A percentile compares a stretch with the other conserved stretches of the same genome.
Evolutionary conservation across 192 early-diverging fungal species (phyloP).

Genomic region (Mycoemilia scoparia): DNA sequence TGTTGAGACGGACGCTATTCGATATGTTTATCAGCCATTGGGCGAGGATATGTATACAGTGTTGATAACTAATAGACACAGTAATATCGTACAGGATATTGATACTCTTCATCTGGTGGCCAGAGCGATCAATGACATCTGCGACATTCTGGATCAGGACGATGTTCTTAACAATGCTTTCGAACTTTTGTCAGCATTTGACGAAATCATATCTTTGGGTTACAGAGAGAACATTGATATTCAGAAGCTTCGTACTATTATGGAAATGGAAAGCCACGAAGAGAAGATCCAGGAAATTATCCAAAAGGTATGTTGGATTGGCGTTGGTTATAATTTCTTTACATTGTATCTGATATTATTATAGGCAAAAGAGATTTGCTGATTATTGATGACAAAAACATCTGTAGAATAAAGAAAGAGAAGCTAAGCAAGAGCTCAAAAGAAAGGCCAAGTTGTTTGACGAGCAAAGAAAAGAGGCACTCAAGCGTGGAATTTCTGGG

Average conservation of each 20-base stretch:
- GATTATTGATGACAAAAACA: slow-evolving; percentile 8
- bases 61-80: slow-evolving; percentile 87
- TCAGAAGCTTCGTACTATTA: slow-evolving; percentile 79
- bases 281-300: slow-evolving; percentile 95
- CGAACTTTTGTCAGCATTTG: slow-evolving; percentile 81
- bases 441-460: slow-evolving; percentile 82
- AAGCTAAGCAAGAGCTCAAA: slow-evolving; percentile 94
- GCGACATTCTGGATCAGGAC: slow-evolving; percentile 65
- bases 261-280: slow-evolving; percentile 96
- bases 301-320: slow-evolving; percentile 40
- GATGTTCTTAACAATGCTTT: slow-evolving; percentile 75
- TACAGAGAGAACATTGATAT: slow-evolving; percentile 84
- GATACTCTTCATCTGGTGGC: slow-evolving; percentile 89
- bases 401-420: slow-evolving; percentile 82
- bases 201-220: slow-evolving; percentile 85
- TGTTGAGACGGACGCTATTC: slow-evolving; percentile 88
- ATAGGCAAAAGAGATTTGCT: background rate
- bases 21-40: slow-evolving; percentile 96
- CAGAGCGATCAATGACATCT: slow-evolving; percentile 77
- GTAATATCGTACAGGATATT: slow-evolving; percentile 98
- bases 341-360: no score
- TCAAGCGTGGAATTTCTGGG: slow-evolving; percentile 23
- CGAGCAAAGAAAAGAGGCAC: slow-evolving; percentile 65
- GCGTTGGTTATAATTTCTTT: background rate
- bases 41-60: slow-evolving; percentile 84